Evolutionary conservation across 306 rosid genomes (phyloP).

Genomic region (Citrullus colocynthis): DNA sequence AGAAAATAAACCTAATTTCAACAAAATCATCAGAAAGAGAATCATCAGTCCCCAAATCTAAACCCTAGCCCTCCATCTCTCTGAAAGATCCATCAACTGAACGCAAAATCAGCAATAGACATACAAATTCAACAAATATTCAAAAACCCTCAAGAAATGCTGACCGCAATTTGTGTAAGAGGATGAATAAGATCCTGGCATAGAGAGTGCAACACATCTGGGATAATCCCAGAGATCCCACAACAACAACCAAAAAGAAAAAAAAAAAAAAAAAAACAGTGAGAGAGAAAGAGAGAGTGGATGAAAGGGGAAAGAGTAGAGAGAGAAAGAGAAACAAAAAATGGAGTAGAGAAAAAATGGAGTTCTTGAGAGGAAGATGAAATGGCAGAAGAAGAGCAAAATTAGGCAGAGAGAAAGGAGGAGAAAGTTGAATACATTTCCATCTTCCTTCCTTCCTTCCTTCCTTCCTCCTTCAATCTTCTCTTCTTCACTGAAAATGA

Average conservation of each 20-base stretch:
- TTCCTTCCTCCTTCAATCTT: neutral
- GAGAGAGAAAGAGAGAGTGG: neutral
- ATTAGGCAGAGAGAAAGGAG: constrained; percentile 31
- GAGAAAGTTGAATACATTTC: constrained; percentile 15
- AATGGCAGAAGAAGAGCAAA: constrained; percentile 18
- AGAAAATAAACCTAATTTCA: neutral
- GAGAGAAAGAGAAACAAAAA: constrained; percentile 1
- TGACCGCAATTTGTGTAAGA: constrained; percentile 27
- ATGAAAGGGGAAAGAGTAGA: neutral
- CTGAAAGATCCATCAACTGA: constrained; percentile 2
- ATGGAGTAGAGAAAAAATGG: neutral
- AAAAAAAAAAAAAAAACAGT: neutral
- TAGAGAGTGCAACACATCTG: constrained; percentile 22
- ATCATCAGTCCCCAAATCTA: neutral
- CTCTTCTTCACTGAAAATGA: neutral
- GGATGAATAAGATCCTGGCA: constrained; percentile 19
- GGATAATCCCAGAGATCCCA: constrained; percentile 17
- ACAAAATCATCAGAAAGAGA: neutral
- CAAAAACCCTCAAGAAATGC: constrained; percentile 8
- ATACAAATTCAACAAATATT: neutral
- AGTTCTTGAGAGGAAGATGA: constrained; percentile 6
- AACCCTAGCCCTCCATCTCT: neutral
- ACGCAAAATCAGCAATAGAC: neutral
- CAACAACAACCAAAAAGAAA: neutral
- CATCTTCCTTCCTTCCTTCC: neutral